A percentile compares a stretch with the other conserved stretches of the same genome.
phyloP scores from a whole-genome alignment of 2,329 filamentous ascomycete genomes.

The Phaeophleospora eucalypticola region DNA sequence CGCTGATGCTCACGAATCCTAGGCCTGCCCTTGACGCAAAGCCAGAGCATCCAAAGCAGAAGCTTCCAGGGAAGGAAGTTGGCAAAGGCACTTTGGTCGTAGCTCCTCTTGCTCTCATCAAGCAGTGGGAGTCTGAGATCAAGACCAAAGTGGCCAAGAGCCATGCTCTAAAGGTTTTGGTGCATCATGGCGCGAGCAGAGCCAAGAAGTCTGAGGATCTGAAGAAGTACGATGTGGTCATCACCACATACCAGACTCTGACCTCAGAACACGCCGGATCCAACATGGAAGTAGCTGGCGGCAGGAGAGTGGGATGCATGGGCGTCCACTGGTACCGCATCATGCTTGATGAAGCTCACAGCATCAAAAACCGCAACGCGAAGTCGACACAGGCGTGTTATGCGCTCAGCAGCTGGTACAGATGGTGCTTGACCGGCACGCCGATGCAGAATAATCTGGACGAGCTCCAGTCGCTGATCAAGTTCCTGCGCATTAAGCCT shows the following conservation, averaged over 20 bases:
- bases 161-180: constrained; percentile 72
- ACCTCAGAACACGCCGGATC: constrained; percentile 81
- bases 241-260: constrained; percentile 94
- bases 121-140: constrained; percentile 95
- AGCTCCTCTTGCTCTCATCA: constrained; percentile 87
- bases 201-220: constrained; percentile 75
- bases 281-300: constrained; percentile 56
- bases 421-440: constrained; percentile 95
- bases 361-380: constrained; percentile 95
- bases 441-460: constrained; percentile 98
- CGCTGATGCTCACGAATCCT: constrained; percentile 78
- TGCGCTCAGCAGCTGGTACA: constrained; percentile 76
- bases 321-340: constrained; percentile 92
- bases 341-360: constrained; percentile 94
- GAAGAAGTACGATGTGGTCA: constrained; percentile 84
- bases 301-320: constrained; percentile 76
- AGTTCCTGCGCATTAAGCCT: constrained; percentile 85
- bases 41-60: constrained; percentile 58
- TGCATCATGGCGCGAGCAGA: constrained; percentile 85
- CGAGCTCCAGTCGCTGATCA: constrained; percentile 88
- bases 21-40: constrained; percentile 49
- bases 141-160: constrained; percentile 69
- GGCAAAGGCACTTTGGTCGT: constrained; percentile 84
- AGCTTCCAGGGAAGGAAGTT: constrained; percentile 59
- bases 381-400: constrained; percentile 93